Percentiles rank a stretch among this genome's conserved stretches.
These are phyloP conservation scores for Hypoxylon sp. DNA, from an alignment of 2,329 filamentous ascomycete genomes.

Conservation along the genomic window DNA sequence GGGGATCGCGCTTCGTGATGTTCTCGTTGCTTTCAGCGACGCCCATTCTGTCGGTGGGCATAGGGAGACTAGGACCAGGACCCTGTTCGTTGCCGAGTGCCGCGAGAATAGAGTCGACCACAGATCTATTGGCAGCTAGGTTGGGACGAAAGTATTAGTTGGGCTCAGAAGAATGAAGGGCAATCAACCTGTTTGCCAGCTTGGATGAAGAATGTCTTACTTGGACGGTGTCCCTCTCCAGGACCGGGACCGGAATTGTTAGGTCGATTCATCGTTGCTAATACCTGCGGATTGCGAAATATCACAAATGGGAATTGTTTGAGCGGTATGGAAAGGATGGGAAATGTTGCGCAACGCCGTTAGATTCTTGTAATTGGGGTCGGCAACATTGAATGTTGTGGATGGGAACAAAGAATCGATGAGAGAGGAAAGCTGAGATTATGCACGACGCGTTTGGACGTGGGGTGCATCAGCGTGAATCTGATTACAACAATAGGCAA, in stretches of 20 bases:
- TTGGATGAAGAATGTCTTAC: constrained; percentile 6
- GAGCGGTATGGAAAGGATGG: not conserved
- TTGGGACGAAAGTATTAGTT: not conserved
- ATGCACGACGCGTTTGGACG: not conserved
- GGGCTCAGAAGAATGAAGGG: not conserved
- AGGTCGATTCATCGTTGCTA: not conserved
- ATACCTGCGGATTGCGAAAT: not conserved
- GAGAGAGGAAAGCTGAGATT: not conserved
- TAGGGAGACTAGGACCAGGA: not conserved
- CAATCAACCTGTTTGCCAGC: not conserved
- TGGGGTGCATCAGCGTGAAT: not conserved
- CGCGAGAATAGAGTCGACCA: not conserved
- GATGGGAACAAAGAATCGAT: not conserved
- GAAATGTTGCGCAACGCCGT: not conserved
- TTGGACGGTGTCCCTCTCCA: not conserved
- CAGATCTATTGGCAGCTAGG: not conserved
- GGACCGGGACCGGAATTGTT: not conserved
- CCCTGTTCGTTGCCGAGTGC: not conserved
- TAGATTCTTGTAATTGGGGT: not conserved
- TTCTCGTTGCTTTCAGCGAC: not conserved
- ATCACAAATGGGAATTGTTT: not conserved
- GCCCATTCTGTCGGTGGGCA: not conserved
- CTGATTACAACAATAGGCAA: not conserved
- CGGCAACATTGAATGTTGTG: not conserved
- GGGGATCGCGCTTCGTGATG: not conserved